Percentiles rank a stretch among this genome's conserved stretches.
These are phyloP conservation scores for Lichina pygmaea DNA, from an alignment of 495 filamentous ascomycete genomes.

Conservation along the genomic window DNA sequence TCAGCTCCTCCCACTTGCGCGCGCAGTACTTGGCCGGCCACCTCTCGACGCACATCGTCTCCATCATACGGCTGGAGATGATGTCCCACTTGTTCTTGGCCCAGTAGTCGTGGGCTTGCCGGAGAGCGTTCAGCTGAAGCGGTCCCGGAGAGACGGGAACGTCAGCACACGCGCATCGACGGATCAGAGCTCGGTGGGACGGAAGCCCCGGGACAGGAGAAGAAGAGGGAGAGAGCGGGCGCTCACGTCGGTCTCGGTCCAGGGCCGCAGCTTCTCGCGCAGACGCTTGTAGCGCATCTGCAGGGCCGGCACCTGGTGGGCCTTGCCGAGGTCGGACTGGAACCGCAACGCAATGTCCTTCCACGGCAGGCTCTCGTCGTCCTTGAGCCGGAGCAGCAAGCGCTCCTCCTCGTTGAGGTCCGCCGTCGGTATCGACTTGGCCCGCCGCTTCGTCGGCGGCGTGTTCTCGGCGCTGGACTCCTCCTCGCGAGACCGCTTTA, in stretches of 20 bases:
- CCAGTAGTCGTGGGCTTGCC: conserved; percentile 17
- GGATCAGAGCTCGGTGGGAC: neutral
- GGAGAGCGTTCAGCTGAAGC: conserved; percentile 9
- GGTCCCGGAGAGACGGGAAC: neutral
- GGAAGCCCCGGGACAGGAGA: neutral
- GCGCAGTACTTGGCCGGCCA: conserved; percentile 15
- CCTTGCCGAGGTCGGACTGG: conserved; percentile 30
- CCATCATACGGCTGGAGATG: conserved; percentile 14
- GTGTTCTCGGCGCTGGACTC: neutral
- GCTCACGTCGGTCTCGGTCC: conserved; percentile 41
- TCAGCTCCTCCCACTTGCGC: conserved; percentile 17
- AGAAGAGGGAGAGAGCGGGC: neutral
- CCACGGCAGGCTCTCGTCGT: conserved; percentile 40
- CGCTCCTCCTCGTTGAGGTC: conserved; percentile 35
- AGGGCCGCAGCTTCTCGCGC: conserved; percentile 32
- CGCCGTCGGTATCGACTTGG: conserved; percentile 8
- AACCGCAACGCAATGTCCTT: conserved; percentile 40
- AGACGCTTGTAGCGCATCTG: conserved; percentile 49
- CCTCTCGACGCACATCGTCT: conserved; percentile 14
- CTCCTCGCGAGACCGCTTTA: neutral
- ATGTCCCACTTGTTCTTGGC: conserved; percentile 17
- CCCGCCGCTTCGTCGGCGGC: conserved; percentile 8
- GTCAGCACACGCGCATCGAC: neutral
- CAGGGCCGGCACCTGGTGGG: conserved; percentile 37
- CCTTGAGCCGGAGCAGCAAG: conserved; percentile 35